Base-by-base conservation (phyloP, 768 basidiomycete species). In the Tulasnella sp. region DNA sequence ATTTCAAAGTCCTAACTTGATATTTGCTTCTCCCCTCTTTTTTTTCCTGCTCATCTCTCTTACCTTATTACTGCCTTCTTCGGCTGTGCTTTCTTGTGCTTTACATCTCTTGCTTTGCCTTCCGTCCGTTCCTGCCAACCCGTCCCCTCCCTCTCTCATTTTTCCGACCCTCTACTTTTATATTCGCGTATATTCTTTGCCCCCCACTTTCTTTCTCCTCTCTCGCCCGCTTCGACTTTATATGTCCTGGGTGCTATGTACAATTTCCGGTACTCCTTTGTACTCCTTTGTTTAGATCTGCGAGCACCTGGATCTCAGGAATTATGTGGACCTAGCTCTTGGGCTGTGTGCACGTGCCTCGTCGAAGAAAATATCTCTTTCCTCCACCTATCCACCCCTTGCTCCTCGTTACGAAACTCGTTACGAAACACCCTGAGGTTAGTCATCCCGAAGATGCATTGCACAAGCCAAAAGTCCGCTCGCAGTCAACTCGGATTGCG, bases 211-310 rank as follows among this genome's bases (percentile, higher is more conserved):
- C 25, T 70, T 70, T 68, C 14, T 12, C 31, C 69, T 39, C 38
- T 70, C 69, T 70, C 40, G 69, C 69, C 69, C 69, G 36, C 40
- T 70, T 70, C 40, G 69, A 38, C 40, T 39, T 70, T 70, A 38
- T 70, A 11, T 36, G 36, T 42, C 69, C 69, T 70, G 22, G 69
- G 69, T 38, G 69, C 25, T 70, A 25, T 70, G 69, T 70, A 70
- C 37, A 70, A 70, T 70, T n/a, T 70, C 39, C 37, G 36, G 68
- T 70, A 37, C 68, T 42, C 36, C 15, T 70, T 19, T 70, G 68
- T 70, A 70, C 68, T 70, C 68, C 36, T 34, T n/a, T 70, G 68
- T 70, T 70, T 70, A 70, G 68, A 70, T 38, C 68, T 70, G 68
- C 37, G 68, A 38, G 54, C 29, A 58, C 54, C 54, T 58, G 54